A percentile compares a stretch with the other conserved stretches of the same genome.
Conservation (phyloP, 1,284 basidiomycete species). For the Coniferiporia sulphurascens region DNA sequence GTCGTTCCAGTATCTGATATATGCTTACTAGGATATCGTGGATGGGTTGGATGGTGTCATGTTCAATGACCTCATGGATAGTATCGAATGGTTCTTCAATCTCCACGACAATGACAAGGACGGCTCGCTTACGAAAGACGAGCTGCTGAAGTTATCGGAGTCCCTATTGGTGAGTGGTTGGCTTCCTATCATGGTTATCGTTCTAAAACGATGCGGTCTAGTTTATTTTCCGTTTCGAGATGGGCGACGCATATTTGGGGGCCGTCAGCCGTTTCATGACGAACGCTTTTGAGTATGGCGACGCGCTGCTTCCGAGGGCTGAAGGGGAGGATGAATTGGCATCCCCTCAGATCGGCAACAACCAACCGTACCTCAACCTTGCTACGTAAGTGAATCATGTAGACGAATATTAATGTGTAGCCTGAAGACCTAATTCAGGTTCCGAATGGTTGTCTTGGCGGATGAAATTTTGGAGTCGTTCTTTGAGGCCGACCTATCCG, state of each 20-base stretch:
- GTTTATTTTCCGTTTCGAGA: slow-evolving; percentile 98
- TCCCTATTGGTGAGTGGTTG: slow-evolving; percentile 71
- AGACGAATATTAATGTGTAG: background rate
- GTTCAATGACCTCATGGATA: slow-evolving; percentile 96
- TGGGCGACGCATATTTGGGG: slow-evolving; percentile 94
- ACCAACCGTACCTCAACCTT: slow-evolving; percentile 84
- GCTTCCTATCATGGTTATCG: background rate
- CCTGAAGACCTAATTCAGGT: slow-evolving; percentile 43
- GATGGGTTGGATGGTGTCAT: slow-evolving; percentile 87
- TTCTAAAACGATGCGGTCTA: slow-evolving; percentile 28
- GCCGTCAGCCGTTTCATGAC: slow-evolving; percentile 95
- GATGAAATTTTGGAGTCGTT: slow-evolving; percentile 94
- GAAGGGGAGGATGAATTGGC: slow-evolving; percentile 39
- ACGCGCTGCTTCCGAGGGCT: slow-evolving; percentile 65
- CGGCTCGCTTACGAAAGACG: slow-evolving; percentile 91
- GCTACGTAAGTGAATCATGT: slow-evolving; percentile 53
- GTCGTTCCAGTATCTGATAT: slow-evolving; percentile 11
- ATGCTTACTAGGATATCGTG: slow-evolving; percentile 71
- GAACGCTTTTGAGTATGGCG: slow-evolving; percentile 95
- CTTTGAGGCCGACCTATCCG: slow-evolving; percentile 86
- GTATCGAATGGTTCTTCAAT: slow-evolving; percentile 98
- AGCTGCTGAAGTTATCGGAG: slow-evolving; percentile 93
- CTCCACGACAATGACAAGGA: slow-evolving; percentile 96
- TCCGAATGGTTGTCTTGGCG: slow-evolving; percentile 95
- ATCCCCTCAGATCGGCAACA: slow-evolving; percentile 50